Conservation (phyloP, 306 rosid genomes). For the Cyamopsis tetragonoloba region DNA sequence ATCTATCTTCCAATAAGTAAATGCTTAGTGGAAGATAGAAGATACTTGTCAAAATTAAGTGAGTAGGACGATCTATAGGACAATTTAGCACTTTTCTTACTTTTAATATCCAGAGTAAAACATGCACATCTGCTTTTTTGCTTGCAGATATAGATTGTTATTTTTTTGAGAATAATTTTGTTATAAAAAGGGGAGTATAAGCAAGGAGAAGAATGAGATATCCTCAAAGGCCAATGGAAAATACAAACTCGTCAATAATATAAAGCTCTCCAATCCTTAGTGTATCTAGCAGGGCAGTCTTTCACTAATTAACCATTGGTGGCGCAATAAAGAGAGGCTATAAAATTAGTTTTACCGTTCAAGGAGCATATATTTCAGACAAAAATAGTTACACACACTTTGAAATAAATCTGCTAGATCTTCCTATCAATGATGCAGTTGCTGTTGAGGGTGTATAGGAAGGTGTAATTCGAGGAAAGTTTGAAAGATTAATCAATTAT, state of each 20-base stretch:
- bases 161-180: background rate
- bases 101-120: constrained; percentile 9
- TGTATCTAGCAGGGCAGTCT: background rate
- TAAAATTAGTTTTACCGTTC: background rate
- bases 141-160: background rate
- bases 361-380: constrained; percentile 11
- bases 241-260: background rate
- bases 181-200: background rate
- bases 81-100: too few species aligned
- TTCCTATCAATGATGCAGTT: background rate
- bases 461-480: constrained; percentile 9
- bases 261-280: background rate
- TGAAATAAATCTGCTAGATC: background rate
- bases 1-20: too few species aligned
- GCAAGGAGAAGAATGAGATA: background rate
- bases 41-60: too few species aligned
- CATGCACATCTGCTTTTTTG: background rate
- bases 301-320: background rate
- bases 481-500: constrained; percentile 7
- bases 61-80: too few species aligned
- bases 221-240: background rate
- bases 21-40: too few species aligned
- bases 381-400: background rate
- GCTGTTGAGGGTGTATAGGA: background rate
- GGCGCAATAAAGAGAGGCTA: background rate